Percentiles rank a stretch among this genome's conserved stretches.
phyloP scores from a whole-genome alignment of 2,329 filamentous ascomycete genomes.

The Fusarium ambrosium region DNA sequence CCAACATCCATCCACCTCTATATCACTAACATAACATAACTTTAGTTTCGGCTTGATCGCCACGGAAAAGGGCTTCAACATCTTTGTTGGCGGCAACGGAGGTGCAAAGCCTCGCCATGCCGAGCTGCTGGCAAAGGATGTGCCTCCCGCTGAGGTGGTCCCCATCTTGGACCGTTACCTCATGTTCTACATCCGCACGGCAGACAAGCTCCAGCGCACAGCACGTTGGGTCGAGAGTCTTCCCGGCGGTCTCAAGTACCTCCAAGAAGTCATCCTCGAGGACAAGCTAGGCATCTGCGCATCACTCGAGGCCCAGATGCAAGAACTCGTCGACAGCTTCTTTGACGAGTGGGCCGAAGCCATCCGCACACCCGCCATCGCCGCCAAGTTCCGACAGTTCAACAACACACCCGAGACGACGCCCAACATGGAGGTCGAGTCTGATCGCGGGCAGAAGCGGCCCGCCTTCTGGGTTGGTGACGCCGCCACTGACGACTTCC shows the following conservation, averaged over 20 bases:
- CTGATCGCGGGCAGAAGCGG: constrained; percentile 79
- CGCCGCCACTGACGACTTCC: constrained; percentile 78
- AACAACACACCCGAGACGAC: constrained; percentile 82
- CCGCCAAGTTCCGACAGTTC: constrained; percentile 83
- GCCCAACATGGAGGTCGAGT: constrained; percentile 77
- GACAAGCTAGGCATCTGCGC: constrained; percentile 89
- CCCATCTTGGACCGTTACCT: constrained; percentile 90
- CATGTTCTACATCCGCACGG: constrained; percentile 94
- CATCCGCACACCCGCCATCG: constrained; percentile 75
- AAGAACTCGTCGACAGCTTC: constrained; percentile 83
- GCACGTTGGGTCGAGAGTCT: constrained; percentile 89
- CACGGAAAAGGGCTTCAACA: constrained; percentile 93
- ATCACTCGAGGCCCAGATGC: constrained; percentile 89
- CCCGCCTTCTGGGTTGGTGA: constrained; percentile 85
- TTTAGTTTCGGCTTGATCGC: constrained; percentile 87
- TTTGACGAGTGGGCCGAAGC: constrained; percentile 95
- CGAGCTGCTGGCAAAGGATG: constrained; percentile 87
- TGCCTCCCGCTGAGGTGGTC: constrained; percentile 84
- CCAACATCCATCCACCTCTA: neutral
- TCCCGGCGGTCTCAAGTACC: constrained; percentile 86
- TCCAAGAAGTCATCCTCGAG: constrained; percentile 84
- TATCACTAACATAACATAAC: constrained; percentile 18
- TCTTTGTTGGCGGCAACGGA: constrained; percentile 91
- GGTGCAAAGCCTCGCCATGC: constrained; percentile 87
- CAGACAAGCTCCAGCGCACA: constrained; percentile 89